phyloP scores from a whole-genome alignment of 2,329 filamentous ascomycete genomes.

The Juglanconis oblonga region DNA sequence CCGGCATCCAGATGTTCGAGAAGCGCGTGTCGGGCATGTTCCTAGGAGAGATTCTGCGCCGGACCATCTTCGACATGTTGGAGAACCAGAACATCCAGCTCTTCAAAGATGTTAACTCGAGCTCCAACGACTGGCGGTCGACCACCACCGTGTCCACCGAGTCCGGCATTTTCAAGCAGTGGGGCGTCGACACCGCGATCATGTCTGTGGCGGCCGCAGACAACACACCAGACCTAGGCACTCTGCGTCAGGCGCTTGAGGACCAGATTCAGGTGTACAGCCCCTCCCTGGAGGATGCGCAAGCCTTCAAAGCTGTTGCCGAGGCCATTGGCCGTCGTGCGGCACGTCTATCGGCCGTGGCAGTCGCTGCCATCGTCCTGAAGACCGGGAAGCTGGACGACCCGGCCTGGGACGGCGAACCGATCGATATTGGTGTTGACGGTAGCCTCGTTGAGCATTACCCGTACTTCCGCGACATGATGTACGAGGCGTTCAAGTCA shows the following conservation, averaged over 20 bases:
- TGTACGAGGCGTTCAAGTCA: slow-evolving; percentile 75
- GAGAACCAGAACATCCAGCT: slow-evolving; percentile 64
- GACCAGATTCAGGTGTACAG: slow-evolving; percentile 73
- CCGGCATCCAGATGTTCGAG: slow-evolving; percentile 97
- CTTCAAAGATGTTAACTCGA: slow-evolving; percentile 74
- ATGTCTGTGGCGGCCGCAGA: slow-evolving; percentile 85
- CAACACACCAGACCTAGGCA: slow-evolving; percentile 66
- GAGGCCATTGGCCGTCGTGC: slow-evolving; percentile 84
- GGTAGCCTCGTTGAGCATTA: slow-evolving; percentile 95
- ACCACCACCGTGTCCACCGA: slow-evolving; percentile 66
- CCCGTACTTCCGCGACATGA: slow-evolving; percentile 84
- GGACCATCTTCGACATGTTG: slow-evolving; percentile 70
- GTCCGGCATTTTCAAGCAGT: slow-evolving; percentile 71
- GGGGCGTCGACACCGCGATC: slow-evolving; percentile 89
- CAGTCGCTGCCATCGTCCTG: slow-evolving; percentile 80
- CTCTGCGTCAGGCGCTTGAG: slow-evolving; percentile 75
- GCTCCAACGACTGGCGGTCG: slow-evolving; percentile 64
- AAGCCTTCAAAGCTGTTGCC: slow-evolving; percentile 80
- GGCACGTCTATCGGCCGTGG: slow-evolving; percentile 82
- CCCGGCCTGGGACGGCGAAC: slow-evolving; percentile 57
- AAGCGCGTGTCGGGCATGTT: slow-evolving; percentile 99
- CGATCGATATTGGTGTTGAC: slow-evolving; percentile 89
- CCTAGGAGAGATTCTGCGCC: slow-evolving; percentile 85
- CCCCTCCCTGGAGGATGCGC: slow-evolving; percentile 77
- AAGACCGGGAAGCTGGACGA: slow-evolving; percentile 70